Conservation (phyloP, 2,329 filamentous ascomycete genomes). For the Cladorrhinum sp. region DNA sequence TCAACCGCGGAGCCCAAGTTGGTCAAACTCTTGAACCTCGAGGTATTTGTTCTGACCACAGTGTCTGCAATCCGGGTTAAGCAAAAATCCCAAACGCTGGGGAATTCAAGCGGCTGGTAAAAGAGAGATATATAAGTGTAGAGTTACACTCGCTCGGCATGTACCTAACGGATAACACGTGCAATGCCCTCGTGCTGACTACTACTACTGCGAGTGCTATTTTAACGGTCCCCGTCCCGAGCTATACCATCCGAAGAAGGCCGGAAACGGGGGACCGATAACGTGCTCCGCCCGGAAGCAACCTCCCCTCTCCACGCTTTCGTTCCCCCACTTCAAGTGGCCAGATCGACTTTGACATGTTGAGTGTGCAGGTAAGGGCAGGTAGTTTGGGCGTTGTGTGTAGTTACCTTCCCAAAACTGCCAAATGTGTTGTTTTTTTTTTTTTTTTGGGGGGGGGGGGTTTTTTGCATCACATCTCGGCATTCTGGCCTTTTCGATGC, state of each 20-base stretch:
- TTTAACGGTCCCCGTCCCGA: not conserved
- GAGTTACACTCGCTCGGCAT: not conserved
- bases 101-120: not conserved
- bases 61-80: not conserved
- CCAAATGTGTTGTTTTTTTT: not conserved
- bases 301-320: constrained; percentile 1
- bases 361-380: not conserved
- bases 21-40: too few species aligned
- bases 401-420: not conserved
- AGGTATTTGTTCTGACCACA: not conserved
- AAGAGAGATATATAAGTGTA: not conserved
- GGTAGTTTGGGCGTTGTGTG: not conserved
- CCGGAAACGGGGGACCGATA: constrained; percentile 7
- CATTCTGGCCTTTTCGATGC: too few species aligned
- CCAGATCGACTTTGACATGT: constrained; percentile 3
- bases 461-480: too few species aligned
- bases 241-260: constrained; percentile 11
- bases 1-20: too few species aligned
- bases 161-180: too few species aligned
- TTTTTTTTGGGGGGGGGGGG: too few species aligned
- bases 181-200: not conserved
- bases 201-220: not conserved
- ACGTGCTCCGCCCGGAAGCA: constrained; percentile 5
- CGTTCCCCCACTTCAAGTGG: not conserved
- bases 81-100: not conserved